These are phyloP conservation scores for Torrubiella hemipterigena DNA, from an alignment of 2,329 filamentous ascomycete species.

Conservation along the genomic window DNA sequence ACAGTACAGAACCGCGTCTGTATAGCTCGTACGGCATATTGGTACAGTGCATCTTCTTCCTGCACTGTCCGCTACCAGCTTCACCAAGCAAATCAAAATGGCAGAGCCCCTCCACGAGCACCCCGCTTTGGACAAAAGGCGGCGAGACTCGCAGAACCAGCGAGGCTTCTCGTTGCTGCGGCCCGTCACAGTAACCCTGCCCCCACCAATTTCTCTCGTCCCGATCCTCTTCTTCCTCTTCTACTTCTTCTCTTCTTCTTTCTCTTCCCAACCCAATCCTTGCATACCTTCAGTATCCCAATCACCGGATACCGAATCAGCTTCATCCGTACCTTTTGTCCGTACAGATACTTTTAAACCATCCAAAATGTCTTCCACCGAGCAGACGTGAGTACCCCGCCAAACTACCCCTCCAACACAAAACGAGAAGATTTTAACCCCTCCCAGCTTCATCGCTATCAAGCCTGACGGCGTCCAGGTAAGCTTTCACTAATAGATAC, in stretches of 20 bases:
- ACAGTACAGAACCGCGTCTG: no score
- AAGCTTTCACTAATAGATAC: constrained; percentile 27
- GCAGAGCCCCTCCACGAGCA: background rate
- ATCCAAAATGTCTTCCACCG: constrained; percentile 55
- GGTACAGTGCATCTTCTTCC: constrained; percentile 3
- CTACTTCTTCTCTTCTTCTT: constrained; percentile 22
- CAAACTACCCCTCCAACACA: constrained; percentile 14
- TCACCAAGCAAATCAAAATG: no score
- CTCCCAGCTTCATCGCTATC: constrained; percentile 92
- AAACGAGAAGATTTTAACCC: constrained; percentile 11
- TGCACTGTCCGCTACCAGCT: no score
- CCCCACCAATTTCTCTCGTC: constrained; percentile 30
- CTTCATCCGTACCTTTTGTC: no score
- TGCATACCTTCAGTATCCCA: constrained; percentile 15
- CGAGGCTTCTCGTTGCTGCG: constrained; percentile 13
- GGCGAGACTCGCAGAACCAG: constrained; percentile 12
- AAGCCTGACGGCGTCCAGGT: constrained; percentile 99
- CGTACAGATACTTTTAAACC: constrained; percentile 14
- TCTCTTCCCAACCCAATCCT: constrained; percentile 9
- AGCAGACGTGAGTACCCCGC: constrained; percentile 69
- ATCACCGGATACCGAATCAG: constrained; percentile 15
- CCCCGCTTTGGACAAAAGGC: constrained; percentile 2
- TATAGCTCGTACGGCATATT: no score
- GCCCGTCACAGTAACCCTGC: constrained; percentile 23
- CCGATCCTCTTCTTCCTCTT: constrained; percentile 23